phyloP scores from a whole-genome alignment of 768 basidiomycete species.

The Ramaria sp. region DNA sequence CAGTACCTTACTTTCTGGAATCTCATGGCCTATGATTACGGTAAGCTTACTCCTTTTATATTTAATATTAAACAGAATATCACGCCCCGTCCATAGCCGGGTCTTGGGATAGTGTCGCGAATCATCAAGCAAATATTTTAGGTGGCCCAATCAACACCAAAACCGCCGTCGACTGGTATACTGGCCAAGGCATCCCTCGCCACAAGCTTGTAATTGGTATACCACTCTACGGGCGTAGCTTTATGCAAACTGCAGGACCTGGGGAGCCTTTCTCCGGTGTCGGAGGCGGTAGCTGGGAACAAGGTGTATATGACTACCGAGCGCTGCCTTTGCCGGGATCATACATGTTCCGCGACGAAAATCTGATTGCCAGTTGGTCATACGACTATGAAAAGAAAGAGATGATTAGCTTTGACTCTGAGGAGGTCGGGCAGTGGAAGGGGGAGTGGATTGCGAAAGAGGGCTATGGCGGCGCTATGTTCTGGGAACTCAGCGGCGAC shows the following conservation, averaged over 20 bases:
- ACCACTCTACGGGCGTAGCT: conserved; percentile 89
- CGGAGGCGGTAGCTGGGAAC: conserved; percentile 86
- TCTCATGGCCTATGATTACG: conserved; percentile 85
- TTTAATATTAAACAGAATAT: not conserved
- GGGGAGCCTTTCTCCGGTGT: conserved; percentile 70
- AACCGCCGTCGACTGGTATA: conserved; percentile 62
- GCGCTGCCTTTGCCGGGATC: conserved; percentile 71
- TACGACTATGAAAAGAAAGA: conserved; percentile 68
- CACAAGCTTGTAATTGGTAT: conserved; percentile 84
- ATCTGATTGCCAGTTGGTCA: conserved; percentile 67
- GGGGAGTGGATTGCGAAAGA: conserved; percentile 70
- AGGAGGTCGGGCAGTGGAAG: conserved; percentile 58
- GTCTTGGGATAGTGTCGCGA: conserved; percentile 29
- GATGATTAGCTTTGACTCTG: conserved; percentile 76
- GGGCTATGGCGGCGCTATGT: conserved; percentile 86
- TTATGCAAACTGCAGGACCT: conserved; percentile 75
- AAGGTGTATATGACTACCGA: conserved; percentile 88
- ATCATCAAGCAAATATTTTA: conserved; percentile 77
- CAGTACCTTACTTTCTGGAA: conserved; percentile 91
- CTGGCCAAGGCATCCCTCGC: conserved; percentile 53
- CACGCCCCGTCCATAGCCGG: conserved; percentile 22
- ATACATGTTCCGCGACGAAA: conserved; percentile 51
- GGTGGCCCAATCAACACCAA: conserved; percentile 54
- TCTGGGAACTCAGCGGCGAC: conserved; percentile 88
- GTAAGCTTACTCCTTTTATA: not conserved